Conservation (phyloP, 306 rosid species). For the Mimosa pudica region DNA sequence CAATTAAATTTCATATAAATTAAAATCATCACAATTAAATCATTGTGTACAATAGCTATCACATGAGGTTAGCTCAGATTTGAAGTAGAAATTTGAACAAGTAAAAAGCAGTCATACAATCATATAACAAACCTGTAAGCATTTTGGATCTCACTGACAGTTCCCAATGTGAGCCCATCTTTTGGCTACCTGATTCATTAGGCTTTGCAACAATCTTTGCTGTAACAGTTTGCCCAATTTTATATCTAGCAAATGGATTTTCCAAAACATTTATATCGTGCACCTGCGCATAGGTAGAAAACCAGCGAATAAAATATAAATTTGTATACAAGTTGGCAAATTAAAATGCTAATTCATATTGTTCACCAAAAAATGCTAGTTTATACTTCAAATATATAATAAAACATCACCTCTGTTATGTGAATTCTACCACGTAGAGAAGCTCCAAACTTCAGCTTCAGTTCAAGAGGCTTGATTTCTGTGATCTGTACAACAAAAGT, state of each 20-base stretch:
- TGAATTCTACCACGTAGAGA: constrained; percentile 81
- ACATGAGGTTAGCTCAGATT: not conserved
- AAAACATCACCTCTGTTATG: constrained; percentile 70
- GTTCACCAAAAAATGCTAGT: constrained; percentile 10
- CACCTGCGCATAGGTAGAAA: constrained; percentile 53
- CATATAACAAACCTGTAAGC: constrained; percentile 55
- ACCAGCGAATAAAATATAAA: constrained; percentile 6
- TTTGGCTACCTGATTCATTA: constrained; percentile 48
- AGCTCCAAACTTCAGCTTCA: constrained; percentile 82
- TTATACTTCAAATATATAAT: constrained; percentile 9
- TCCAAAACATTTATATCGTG: constrained; percentile 54
- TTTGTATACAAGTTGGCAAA: not conserved
- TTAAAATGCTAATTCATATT: constrained; percentile 15
- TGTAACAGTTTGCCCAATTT: constrained; percentile 76
- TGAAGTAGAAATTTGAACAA: not conserved
- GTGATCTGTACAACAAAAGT: constrained; percentile 61
- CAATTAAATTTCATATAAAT: not conserved
- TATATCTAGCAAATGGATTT: constrained; percentile 68
- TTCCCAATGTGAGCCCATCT: constrained; percentile 68
- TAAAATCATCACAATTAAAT: constrained; percentile 13
- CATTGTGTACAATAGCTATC: not conserved
- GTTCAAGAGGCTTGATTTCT: constrained; percentile 73
- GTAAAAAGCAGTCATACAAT: not conserved
- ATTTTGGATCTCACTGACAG: constrained; percentile 67
- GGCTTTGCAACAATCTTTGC: constrained; percentile 76